Percentiles rank a stretch among this genome's conserved stretches.
Conservation (phyloP, 148 eudicot species). For the Rhododendron henanense region DNA sequence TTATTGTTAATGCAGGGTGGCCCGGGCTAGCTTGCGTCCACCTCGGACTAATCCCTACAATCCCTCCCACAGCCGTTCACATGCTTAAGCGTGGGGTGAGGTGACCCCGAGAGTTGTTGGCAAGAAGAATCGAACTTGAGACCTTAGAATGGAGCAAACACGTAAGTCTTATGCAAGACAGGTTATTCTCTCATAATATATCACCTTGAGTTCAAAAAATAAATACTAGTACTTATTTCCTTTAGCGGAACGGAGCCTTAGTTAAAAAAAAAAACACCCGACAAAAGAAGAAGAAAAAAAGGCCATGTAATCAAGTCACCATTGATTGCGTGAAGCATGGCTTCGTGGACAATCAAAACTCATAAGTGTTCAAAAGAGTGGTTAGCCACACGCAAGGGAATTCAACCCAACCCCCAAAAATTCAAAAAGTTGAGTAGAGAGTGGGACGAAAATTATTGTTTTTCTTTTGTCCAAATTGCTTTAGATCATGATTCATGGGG, state of each 20-base stretch:
- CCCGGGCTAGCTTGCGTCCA: too few species aligned
- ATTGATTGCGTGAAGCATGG: not conserved
- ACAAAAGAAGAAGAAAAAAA: not conserved
- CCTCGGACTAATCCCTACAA: too few species aligned
- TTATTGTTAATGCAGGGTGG: too few species aligned
- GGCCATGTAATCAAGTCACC: not conserved
- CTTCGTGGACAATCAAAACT: not conserved
- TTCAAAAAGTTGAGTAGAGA: not conserved
- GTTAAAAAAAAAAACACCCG: not conserved
- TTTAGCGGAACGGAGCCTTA: too few species aligned
- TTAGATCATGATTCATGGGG: not conserved
- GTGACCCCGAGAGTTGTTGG: too few species aligned
- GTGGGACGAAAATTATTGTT: not conserved
- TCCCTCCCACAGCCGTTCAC: too few species aligned
- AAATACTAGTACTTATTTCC: too few species aligned
- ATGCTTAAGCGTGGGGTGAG: accelerated
- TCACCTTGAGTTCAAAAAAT: too few species aligned
- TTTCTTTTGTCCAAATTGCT: not conserved
- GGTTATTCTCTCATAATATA: too few species aligned
- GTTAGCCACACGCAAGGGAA: not conserved
- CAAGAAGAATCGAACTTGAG: too few species aligned
- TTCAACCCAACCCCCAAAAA: not conserved
- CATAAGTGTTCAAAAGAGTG: not conserved
- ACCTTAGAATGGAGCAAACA: too few species aligned
- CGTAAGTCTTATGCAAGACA: too few species aligned